phyloP scores from a whole-genome alignment of 2,329 filamentous ascomycete genomes.

The Penicillium oxalicum region DNA sequence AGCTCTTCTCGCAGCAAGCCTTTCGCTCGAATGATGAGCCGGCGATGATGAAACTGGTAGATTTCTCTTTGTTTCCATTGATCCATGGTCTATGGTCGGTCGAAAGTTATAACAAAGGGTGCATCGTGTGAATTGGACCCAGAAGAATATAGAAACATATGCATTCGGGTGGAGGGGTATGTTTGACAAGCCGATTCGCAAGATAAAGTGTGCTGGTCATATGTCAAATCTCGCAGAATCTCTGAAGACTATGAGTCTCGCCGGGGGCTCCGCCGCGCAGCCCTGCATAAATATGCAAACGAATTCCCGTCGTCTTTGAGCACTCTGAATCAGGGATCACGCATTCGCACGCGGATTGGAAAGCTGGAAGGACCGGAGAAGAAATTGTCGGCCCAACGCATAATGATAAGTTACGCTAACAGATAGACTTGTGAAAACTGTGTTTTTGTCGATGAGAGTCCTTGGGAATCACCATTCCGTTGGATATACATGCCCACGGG shows the following conservation, averaged over 20 bases:
- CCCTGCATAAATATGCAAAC: not conserved
- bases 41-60: not conserved
- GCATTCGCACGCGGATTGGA: slow-evolving; percentile 14
- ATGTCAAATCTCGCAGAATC: not conserved
- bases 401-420: not conserved
- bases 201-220: slow-evolving; percentile 4
- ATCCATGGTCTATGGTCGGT: not conserved
- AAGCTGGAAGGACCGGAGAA: slow-evolving; percentile 7
- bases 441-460: not conserved
- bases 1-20: not conserved
- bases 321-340: slow-evolving; percentile 11
- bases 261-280: not conserved
- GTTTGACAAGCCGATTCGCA: slow-evolving; percentile 5
- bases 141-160: slow-evolving; percentile 8
- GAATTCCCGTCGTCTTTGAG: slow-evolving; percentile 4
- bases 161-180: slow-evolving; percentile 3
- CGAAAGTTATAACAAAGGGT: not conserved
- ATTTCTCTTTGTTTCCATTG: not conserved
- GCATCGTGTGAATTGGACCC: not conserved
- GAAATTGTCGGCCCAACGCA: slow-evolving; percentile 3
- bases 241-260: not conserved
- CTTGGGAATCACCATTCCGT: not conserved
- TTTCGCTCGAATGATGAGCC: not conserved
- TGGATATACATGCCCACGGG: no score
- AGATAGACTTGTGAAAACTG: not conserved